Evolutionary conservation across 176 grass and related monocot genomes (phyloP).

Genomic region (Ensete glaucum): DNA sequence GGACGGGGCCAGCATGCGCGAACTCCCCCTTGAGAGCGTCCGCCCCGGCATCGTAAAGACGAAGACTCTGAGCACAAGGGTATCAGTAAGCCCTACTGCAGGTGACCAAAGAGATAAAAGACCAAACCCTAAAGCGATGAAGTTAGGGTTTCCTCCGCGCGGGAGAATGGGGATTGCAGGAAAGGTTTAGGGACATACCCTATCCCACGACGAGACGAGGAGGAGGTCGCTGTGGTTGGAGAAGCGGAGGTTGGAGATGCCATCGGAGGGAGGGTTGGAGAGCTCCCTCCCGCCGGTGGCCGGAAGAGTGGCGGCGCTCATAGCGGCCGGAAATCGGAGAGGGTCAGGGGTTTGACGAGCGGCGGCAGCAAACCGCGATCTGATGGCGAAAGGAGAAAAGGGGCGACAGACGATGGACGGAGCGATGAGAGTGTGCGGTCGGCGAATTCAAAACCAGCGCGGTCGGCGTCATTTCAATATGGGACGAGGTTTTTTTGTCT

Average conservation of each 20-base stretch:
- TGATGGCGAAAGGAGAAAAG: neutral
- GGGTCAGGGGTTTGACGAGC: too few relatives aligned
- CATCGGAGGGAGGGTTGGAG: slow-evolving; percentile 53
- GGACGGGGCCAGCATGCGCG: slow-evolving; percentile 58
- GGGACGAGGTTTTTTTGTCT: too few relatives aligned
- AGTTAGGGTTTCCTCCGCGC: slow-evolving; percentile 32
- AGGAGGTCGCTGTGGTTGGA: slow-evolving; percentile 98
- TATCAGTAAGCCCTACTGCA: neutral
- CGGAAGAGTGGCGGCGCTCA: slow-evolving; percentile 31
- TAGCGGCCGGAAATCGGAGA: slow-evolving; percentile 15
- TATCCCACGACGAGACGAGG: slow-evolving; percentile 97
- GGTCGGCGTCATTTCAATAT: too few relatives aligned
- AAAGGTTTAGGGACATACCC: slow-evolving; percentile 31
- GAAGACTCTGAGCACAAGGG: slow-evolving; percentile 42
- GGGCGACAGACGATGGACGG: neutral
- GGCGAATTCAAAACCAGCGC: neutral
- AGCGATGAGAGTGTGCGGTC: neutral
- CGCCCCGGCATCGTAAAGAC: slow-evolving; percentile 70
- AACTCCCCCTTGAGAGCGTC: slow-evolving; percentile 81
- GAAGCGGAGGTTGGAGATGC: slow-evolving; percentile 91
- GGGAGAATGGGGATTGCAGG: neutral
- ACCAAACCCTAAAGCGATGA: slow-evolving; percentile 17
- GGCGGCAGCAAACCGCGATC: neutral
- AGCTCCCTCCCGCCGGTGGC: slow-evolving; percentile 56
- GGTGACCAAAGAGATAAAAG: neutral